Evolutionary conservation across 495 filamentous ascomycete species (phyloP).

Genomic region (Talaromyces borbonicus): DNA sequence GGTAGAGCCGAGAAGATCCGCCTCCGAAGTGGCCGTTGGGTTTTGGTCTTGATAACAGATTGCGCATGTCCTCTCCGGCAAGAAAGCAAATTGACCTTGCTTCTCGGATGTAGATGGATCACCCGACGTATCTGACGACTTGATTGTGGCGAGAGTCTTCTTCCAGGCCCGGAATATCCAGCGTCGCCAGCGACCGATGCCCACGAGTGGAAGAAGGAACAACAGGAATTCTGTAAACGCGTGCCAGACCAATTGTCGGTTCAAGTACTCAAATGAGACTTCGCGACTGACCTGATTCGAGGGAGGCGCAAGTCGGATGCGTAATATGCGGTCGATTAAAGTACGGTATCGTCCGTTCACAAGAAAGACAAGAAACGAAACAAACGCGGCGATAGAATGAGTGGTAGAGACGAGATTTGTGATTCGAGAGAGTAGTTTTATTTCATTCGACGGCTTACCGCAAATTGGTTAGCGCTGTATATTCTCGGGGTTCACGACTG

Average conservation of each 20-base stretch:
- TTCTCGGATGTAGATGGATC: conserved; percentile 35
- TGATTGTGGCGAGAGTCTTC: conserved; percentile 57
- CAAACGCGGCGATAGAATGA: conserved; percentile 70
- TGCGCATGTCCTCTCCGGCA: conserved; percentile 93
- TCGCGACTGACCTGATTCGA: conserved; percentile 75
- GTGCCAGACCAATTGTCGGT: conserved; percentile 96
- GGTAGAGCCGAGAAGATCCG: conserved; percentile 51
- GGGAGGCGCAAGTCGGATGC: conserved; percentile 75
- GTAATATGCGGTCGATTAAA: conserved; percentile 73
- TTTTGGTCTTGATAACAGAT: conserved; percentile 95
- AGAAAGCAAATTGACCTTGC: conserved; percentile 66
- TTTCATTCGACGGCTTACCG: conserved; percentile 30
- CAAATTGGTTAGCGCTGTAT: background rate
- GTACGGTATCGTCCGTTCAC: conserved; percentile 87
- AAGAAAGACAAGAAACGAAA: conserved; percentile 82
- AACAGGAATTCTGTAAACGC: conserved; percentile 97
- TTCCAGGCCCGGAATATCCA: conserved; percentile 81
- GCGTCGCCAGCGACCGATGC: conserved; percentile 83
- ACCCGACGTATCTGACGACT: conserved; percentile 31
- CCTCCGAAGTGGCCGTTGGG: conserved; percentile 53
- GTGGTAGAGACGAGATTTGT: conserved; percentile 58
- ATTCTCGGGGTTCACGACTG: too few relatives aligned
- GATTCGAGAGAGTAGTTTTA: conserved; percentile 53
- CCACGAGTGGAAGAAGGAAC: conserved; percentile 88
- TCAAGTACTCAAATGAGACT: conserved; percentile 95